These are phyloP conservation scores for Aspergillus leporis DNA, from an alignment of 495 filamentous ascomycete genomes.

Conservation along the genomic window DNA sequence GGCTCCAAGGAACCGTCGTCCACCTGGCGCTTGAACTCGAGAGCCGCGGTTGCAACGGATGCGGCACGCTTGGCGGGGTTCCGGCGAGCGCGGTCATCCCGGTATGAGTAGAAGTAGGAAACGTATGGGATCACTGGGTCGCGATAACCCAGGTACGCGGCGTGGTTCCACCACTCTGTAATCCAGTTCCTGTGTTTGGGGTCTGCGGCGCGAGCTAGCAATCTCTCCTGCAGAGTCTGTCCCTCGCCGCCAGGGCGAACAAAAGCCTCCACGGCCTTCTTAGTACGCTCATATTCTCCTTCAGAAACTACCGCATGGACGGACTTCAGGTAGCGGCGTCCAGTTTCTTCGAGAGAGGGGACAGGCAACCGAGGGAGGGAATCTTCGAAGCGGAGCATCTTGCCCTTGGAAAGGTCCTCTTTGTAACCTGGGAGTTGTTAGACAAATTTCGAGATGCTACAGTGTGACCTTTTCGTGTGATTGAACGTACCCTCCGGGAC, in stretches of 20 bases:
- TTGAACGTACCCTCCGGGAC: conserved; percentile 48
- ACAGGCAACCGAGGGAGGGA: conserved; percentile 90
- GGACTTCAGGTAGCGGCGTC: conserved; percentile 87
- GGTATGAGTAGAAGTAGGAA: conserved; percentile 98
- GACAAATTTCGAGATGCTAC: background rate
- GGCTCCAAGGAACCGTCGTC: conserved; percentile 84
- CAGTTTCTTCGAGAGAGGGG: conserved; percentile 90
- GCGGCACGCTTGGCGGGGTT: conserved; percentile 92
- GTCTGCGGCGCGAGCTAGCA: conserved; percentile 78
- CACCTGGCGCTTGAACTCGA: conserved; percentile 94
- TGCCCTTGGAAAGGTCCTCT: conserved; percentile 87
- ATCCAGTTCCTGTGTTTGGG: conserved; percentile 92
- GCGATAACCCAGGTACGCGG: conserved; percentile 87
- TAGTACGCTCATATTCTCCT: conserved; percentile 72
- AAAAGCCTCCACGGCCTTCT: conserved; percentile 81
- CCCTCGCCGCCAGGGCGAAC: conserved; percentile 79
- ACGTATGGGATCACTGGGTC: conserved; percentile 98
- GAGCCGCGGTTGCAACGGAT: conserved; percentile 76
- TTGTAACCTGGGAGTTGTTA: conserved; percentile 65
- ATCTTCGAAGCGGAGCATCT: conserved; percentile 95
- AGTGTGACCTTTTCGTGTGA: conserved; percentile 24
- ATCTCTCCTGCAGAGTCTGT: conserved; percentile 81
- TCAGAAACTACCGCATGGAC: conserved; percentile 78
- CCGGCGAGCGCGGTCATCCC: conserved; percentile 84
- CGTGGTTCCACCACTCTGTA: conserved; percentile 95